Evolutionary conservation across 768 basidiomycete genomes (phyloP), one percentile per base, ranked within the genome.

Genomic region (Glaciozyma martinii): DNA sequence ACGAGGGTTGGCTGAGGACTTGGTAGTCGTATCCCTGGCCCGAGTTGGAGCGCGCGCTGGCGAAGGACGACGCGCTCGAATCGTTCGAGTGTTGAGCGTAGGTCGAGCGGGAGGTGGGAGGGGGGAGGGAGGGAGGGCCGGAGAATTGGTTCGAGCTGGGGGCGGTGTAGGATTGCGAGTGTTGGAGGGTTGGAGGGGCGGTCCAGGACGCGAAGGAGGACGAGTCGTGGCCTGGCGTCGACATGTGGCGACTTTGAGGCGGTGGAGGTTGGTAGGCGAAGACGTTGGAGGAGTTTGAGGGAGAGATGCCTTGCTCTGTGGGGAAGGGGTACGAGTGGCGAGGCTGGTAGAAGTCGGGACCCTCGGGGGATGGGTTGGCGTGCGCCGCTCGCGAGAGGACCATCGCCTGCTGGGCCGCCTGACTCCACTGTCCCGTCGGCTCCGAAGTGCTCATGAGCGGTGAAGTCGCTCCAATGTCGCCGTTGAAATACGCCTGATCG

Each of bases 181-280:
- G 27, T 3, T 25, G 27, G 27, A 52, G 27, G 18, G 50, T 25
- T 1, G 50, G 27, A 23, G 25, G 25, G 12, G 13, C 18, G n/a
- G 27, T n/a, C 50, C 30, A 30, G 27, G 25, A 52, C 5, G 23
- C 30, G 3, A 16, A 25, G 5, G 50, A 30, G 25, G 50, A 25
- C 3, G 50, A 52, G 27, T 16, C 50, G 10, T 1, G 50, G 27
- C 50, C 50, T 52, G 50, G 50, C 12, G n/a, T n/a, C 16, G 30
- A 16, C 6, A 15, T 25, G 25, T 25, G 50, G 13, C 50, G 50
- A 52, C 27, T 29, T 19, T 8, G 19, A 1, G 59, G 32, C 5
- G 66, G 59, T 2, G 66, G 66, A 12, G 67, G 67, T 19, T 65
- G 64, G 67, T 62, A 68, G 29, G 60, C 57, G 58, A 68, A 68